These are phyloP conservation scores for Aspergillus texensis DNA, from an alignment of 2,329 filamentous ascomycete genomes.

Conservation along the genomic window DNA sequence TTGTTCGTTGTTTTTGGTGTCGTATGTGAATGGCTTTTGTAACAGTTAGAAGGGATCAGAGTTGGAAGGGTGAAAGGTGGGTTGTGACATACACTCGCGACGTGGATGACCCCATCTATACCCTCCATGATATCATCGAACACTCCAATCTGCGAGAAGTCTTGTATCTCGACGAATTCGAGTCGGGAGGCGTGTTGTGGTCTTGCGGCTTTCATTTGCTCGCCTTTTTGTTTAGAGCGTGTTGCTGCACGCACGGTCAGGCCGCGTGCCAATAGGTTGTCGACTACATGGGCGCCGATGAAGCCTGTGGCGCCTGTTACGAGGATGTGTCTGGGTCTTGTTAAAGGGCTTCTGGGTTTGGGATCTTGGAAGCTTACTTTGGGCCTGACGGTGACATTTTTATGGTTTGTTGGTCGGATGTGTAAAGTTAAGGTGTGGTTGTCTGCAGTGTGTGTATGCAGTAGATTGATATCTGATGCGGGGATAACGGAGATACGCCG, in stretches of 20 bases:
- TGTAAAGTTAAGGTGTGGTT: background rate
- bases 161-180: conserved; percentile 48
- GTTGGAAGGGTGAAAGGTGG: too few relatives aligned
- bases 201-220: conserved; percentile 42
- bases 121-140: conserved; percentile 44
- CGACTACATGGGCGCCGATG: conserved; percentile 33
- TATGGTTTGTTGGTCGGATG: background rate
- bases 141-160: conserved; percentile 44
- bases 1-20: conserved; percentile 48
- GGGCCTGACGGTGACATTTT: background rate
- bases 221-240: conserved; percentile 26
- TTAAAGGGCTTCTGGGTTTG: conserved; percentile 1
- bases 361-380: background rate
- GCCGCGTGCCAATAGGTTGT: conserved; percentile 26
- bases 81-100: conserved; percentile 45
- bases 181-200: conserved; percentile 39
- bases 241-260: conserved; percentile 28
- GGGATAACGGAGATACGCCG: conserved; percentile 3
- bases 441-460: background rate
- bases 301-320: conserved; percentile 34
- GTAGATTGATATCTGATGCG: background rate
- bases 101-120: conserved; percentile 49
- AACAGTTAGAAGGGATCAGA: too few relatives aligned
- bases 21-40: conserved; percentile 47
- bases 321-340: conserved; percentile 22